Conservation (phyloP, 495 filamentous ascomycete genomes). For the Durotheca rogersii region DNA sequence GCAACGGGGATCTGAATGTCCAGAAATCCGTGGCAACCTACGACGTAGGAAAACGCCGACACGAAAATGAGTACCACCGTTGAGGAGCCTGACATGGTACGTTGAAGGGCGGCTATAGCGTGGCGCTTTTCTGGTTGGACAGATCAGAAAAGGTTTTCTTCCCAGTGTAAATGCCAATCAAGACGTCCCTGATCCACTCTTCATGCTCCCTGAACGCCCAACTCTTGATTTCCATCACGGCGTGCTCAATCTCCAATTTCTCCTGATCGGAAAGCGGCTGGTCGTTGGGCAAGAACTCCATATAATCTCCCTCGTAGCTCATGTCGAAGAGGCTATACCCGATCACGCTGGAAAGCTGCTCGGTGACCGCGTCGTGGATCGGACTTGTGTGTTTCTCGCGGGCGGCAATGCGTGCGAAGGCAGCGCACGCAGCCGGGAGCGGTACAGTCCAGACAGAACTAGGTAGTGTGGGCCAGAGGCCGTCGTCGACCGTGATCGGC, state of each 20-base stretch:
- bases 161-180: too few relatives aligned
- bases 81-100: too few relatives aligned
- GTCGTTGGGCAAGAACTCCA: constrained; percentile 3
- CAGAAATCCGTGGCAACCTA: too few relatives aligned
- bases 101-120: too few relatives aligned
- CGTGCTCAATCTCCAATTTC: constrained; percentile 3
- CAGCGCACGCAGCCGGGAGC: constrained; percentile 5
- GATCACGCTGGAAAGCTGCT: not conserved
- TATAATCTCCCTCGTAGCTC: constrained; percentile 14
- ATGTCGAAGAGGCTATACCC: constrained; percentile 5
- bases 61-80: too few relatives aligned
- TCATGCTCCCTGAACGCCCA: constrained; percentile 14
- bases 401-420: constrained; percentile 1
- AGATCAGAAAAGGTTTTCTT: too few relatives aligned
- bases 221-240: not conserved
- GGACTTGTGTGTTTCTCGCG: not conserved
- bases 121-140: too few relatives aligned
- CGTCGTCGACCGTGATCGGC: not conserved
- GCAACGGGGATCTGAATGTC: too few relatives aligned
- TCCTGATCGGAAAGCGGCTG: constrained; percentile 6
- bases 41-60: too few relatives aligned
- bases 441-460: constrained; percentile 2
- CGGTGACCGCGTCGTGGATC: not conserved
- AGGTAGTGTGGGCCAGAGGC: not conserved
- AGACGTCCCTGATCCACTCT: constrained; percentile 12